Evolutionary conservation across 345 rosid genomes (phyloP), one percentile per base, ranked within the genome.

Genomic region (Citrus mangshanensis): DNA sequence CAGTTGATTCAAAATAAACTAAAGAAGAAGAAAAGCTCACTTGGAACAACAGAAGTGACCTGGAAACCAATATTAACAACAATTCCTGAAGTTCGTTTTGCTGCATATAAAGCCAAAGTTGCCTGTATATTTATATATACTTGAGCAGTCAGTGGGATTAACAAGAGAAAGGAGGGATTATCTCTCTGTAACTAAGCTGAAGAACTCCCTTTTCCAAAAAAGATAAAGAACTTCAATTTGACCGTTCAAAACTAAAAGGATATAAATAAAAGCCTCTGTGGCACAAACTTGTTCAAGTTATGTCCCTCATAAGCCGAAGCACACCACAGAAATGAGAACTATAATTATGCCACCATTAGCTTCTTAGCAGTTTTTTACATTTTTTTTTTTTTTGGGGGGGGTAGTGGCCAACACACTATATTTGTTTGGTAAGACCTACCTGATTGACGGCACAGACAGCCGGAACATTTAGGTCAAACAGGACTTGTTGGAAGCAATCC

Each of bases 381-480:
- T 34, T 64, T 75, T 49, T 9, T 37, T 37, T 37, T 1, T 7
- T n/a, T n/a, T n/a, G 1, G 5, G 34, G 5, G 46, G 46, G 46
- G 49, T 9, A 2, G 51, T 9, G 18, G 51, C 59, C 62, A 76
- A 5, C 18, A 73, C 30, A 37, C 54, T 55, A 46, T 9, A 68
- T 54, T 49, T 8, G 78, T 61, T 56, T 63, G 78, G 72, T 79
- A 62, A 82, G 64, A 9, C 42, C 61, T 51, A 80, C 99, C 99
- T 95, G 98, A 81, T 92, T 91, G 73, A 95, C 74, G 58, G 99
- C 92, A 89, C 95, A 95, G 54, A 95, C 91, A 78, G 93, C 94
- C 37, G 97, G 98, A 81, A 92, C 97, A 86, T 92, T 88, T 96
- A 95, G 89, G 76, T 91, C 97, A 89, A 95, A 95, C 56, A 95